Evolutionary conservation across 179 eudicot species (phyloP).

Genomic region (Beta corolliflora): DNA sequence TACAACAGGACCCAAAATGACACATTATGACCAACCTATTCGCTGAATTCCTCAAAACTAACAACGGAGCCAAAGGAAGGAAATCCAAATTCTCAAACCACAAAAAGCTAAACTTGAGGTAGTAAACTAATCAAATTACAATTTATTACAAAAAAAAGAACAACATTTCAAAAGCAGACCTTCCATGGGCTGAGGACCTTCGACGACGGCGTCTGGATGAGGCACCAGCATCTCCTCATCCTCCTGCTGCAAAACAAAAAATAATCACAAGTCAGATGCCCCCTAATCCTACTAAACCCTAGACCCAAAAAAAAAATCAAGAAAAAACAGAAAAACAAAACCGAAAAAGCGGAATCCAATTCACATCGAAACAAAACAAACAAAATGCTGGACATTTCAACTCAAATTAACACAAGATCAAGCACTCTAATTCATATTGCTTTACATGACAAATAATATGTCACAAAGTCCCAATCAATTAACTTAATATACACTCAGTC

Average conservation of each 20-base stretch:
- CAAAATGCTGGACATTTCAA: not conserved
- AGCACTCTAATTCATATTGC: not conserved
- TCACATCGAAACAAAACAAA: not conserved
- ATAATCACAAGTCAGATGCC: slow-evolving; percentile 21
- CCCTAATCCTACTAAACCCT: slow-evolving; percentile 35
- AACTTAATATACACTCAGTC: too few species aligned
- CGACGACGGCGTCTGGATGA: slow-evolving; percentile 67
- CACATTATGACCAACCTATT: not conserved
- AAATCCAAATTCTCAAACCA: slow-evolving; percentile 6
- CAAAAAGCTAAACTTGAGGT: not conserved
- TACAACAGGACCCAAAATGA: too few species aligned
- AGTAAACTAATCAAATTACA: not conserved
- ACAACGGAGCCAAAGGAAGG: not conserved
- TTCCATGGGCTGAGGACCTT: slow-evolving; percentile 89
- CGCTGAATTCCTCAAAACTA: not conserved
- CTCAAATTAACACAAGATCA: slow-evolving; percentile 20
- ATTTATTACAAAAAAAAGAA: not conserved
- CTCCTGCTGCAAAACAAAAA: slow-evolving; percentile 47
- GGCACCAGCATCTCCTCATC: slow-evolving; percentile 93
- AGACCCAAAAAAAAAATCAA: slow-evolving; percentile 8
- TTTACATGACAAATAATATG: too few species aligned
- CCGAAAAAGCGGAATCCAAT: not conserved
- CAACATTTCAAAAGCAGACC: slow-evolving; percentile 24
- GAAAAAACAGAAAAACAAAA: not conserved
- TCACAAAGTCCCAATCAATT: too few species aligned